Conservation (phyloP, 1,139 yeast genomes). For the Saccharomycopsis hybrid region DNA sequence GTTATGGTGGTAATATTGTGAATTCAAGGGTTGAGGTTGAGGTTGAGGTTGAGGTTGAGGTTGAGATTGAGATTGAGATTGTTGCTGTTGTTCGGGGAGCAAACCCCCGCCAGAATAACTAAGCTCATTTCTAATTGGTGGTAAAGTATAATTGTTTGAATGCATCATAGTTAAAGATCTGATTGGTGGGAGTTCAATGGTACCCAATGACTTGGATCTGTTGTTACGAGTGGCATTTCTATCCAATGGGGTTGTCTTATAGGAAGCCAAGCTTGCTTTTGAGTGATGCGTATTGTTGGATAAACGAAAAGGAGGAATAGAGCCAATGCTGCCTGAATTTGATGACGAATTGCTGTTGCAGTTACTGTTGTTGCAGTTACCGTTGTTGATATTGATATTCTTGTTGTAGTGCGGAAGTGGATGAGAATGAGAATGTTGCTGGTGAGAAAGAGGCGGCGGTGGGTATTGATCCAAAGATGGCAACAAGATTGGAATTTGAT, state of each 20-base stretch:
- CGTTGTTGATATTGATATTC: not conserved
- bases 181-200: constrained; percentile 9
- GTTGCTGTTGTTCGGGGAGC: not conserved
- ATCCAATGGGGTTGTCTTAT: constrained; percentile 2
- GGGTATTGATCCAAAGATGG: not conserved
- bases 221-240: not conserved
- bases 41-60: not conserved
- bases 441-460: not conserved
- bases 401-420: not conserved
- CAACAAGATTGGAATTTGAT: constrained; percentile 1
- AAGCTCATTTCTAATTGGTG: constrained; percentile 1
- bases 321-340: not conserved
- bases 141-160: not conserved
- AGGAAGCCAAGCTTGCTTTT: constrained; percentile 2
- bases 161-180: not conserved
- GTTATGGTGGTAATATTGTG: too few relatives aligned
- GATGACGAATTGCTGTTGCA: not conserved
- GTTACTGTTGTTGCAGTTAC: not conserved
- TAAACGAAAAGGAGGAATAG: not conserved
- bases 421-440: not conserved
- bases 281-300: not conserved
- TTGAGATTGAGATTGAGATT: not conserved
- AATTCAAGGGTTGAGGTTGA: too few relatives aligned
- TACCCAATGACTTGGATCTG: constrained; percentile 4
- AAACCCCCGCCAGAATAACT: not conserved